Percentiles rank a stretch among this genome's conserved stretches.
Evolutionary conservation across 495 filamentous ascomycete species (phyloP).

Genomic region (Aspergillus homomorphus): DNA sequence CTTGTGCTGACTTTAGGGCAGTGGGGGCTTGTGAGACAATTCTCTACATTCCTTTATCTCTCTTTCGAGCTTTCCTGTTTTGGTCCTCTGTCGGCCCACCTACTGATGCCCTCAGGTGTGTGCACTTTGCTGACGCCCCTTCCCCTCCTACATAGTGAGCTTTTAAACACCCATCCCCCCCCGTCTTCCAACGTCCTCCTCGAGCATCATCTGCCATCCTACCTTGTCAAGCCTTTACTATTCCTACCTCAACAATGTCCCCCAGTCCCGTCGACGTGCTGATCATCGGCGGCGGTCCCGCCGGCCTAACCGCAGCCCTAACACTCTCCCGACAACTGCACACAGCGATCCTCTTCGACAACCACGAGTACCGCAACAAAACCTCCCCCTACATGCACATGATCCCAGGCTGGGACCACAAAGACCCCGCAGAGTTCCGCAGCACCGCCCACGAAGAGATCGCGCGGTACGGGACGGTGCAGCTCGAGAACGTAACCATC

Average conservation of each 20-base stretch:
- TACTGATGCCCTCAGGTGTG: too few relatives aligned
- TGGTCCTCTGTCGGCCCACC: too few relatives aligned
- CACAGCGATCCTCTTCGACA: constrained; percentile 2
- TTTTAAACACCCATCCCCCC: too few relatives aligned
- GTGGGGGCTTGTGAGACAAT: too few relatives aligned
- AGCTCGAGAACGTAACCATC: background rate
- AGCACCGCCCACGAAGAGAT: background rate
- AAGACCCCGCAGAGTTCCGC: background rate
- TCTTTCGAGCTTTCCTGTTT: too few relatives aligned
- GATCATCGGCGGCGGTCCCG: constrained; percentile 10
- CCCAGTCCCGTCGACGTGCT: constrained; percentile 1
- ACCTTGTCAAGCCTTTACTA: too few relatives aligned
- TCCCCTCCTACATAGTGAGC: too few relatives aligned
- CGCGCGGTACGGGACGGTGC: background rate
- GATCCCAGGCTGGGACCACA: constrained; percentile 3
- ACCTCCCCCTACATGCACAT: constrained; percentile 4
- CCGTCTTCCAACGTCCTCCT: background rate
- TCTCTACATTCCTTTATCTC: too few relatives aligned
- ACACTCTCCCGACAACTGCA: background rate
- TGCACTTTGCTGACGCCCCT: too few relatives aligned
- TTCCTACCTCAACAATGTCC: too few relatives aligned
- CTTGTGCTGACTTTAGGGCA: too few relatives aligned
- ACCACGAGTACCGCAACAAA: constrained; percentile 5
- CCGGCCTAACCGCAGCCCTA: constrained; percentile 2
- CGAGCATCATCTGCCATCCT: too few relatives aligned